A percentile compares a stretch with the other conserved stretches of the same genome.
These are phyloP conservation scores for Neonectria magnoliae DNA, from an alignment of 2,329 filamentous ascomycete genomes.

Conservation along the genomic window DNA sequence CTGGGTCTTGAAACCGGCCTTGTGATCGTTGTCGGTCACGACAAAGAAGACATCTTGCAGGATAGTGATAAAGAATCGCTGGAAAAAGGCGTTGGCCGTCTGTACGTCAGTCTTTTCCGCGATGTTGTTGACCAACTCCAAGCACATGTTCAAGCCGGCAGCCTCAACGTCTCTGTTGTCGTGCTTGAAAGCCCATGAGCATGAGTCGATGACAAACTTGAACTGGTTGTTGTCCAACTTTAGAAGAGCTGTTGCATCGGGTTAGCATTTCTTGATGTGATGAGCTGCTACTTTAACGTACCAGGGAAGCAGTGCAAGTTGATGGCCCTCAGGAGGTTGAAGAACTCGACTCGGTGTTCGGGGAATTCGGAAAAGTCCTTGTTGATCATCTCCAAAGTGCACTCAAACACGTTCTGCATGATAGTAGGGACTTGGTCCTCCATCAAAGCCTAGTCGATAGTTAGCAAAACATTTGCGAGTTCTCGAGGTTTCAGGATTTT, in stretches of 20 bases:
- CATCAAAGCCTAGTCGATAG: conserved; percentile 77
- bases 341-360: conserved; percentile 99
- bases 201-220: conserved; percentile 99
- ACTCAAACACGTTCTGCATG: conserved; percentile 99
- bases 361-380: conserved; percentile 99
- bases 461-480: conserved; percentile 9
- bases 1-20: conserved; percentile 98
- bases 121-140: conserved; percentile 97
- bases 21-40: conserved; percentile 96
- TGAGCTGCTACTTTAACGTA: conserved; percentile 43
- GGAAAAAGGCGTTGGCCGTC: conserved; percentile 96
- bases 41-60: conserved; percentile 99
- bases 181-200: conserved; percentile 99
- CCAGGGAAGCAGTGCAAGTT: conserved; percentile 96
- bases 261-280: background rate
- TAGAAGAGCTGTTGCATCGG: conserved; percentile 69
- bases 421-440: conserved; percentile 97
- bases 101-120: conserved; percentile 87
- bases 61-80: conserved; percentile 95
- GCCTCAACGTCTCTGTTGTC: conserved; percentile 98
- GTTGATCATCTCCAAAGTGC: conserved; percentile 99
- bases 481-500: background rate
- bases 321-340: conserved; percentile 94
- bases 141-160: conserved; percentile 96
- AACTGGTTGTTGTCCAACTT: conserved; percentile 96